Evolutionary conservation across 192 early-diverging fungal genomes (phyloP).

Genomic region (Glomus cerebriforme): DNA sequence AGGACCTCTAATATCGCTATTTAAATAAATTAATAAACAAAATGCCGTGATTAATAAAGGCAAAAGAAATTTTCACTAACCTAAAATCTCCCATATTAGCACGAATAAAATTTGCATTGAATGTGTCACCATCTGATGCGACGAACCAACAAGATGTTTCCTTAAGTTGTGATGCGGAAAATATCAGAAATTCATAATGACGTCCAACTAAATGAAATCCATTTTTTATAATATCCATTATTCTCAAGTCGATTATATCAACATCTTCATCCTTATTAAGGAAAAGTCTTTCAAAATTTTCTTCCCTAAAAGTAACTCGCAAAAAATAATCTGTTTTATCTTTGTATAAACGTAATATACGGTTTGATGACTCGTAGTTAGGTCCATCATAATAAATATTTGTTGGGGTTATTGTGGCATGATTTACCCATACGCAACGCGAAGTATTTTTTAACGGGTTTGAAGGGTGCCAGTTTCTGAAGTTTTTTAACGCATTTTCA

Average conservation of each 20-base stretch:
- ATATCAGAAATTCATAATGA: constrained; percentile 63
- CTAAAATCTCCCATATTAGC: constrained; percentile 75
- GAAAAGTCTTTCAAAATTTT: constrained; percentile 48
- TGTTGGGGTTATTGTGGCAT: constrained; percentile 60
- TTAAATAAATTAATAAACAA: not conserved
- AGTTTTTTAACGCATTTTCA: not conserved
- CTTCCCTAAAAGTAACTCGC: constrained; percentile 71
- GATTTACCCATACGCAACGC: constrained; percentile 5
- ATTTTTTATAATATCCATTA: constrained; percentile 46
- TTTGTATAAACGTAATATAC: constrained; percentile 64
- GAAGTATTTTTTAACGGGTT: not conserved
- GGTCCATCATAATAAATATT: constrained; percentile 63
- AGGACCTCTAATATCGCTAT: constrained; percentile 43
- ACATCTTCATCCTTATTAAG: constrained; percentile 39
- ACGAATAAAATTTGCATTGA: constrained; percentile 59
- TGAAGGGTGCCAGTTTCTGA: not conserved
- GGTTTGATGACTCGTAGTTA: constrained; percentile 68
- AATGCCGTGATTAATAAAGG: not conserved
- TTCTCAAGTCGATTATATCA: constrained; percentile 43
- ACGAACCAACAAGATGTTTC: constrained; percentile 70
- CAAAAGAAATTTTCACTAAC: not conserved
- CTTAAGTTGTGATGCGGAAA: constrained; percentile 61
- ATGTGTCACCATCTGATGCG: constrained; percentile 33
- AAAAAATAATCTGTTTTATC: constrained; percentile 58
- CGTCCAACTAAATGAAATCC: constrained; percentile 58